A percentile compares a stretch with the other conserved stretches of the same genome.
These are phyloP conservation scores for Eucalyptus pauciflora DNA, from an alignment of 345 rosid genomes.

Conservation along the genomic window DNA sequence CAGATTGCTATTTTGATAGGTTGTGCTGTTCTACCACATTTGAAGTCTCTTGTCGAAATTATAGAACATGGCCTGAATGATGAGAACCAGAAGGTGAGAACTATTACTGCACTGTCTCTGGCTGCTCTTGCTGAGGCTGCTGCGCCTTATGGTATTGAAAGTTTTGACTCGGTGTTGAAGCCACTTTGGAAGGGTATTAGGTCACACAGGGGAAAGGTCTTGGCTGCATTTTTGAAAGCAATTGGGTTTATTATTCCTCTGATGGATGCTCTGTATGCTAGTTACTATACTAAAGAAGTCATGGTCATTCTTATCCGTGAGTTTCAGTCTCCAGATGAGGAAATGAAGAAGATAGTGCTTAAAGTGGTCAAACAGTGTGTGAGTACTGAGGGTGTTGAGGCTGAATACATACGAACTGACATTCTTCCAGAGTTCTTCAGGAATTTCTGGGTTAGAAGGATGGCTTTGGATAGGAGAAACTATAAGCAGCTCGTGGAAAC, in stretches of 20 bases:
- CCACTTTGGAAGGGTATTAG: conserved; percentile 99
- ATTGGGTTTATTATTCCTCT: conserved; percentile 97
- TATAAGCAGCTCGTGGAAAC: conserved; percentile 93
- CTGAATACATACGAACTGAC: conserved; percentile 82
- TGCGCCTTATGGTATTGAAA: conserved; percentile 98
- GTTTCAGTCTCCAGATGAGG: conserved; percentile 98
- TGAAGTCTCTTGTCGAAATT: conserved; percentile 87
- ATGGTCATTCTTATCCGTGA: conserved; percentile 93
- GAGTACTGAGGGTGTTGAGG: conserved; percentile 93
- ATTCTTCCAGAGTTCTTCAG: conserved; percentile 89
- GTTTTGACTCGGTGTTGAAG: conserved; percentile 93
- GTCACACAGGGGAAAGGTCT: conserved; percentile 95
- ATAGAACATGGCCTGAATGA: conserved; percentile 93
- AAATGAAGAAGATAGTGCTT: conserved; percentile 96
- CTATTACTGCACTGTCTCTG: conserved; percentile 94
- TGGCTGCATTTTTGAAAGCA: conserved; percentile 99
- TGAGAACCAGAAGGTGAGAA: conserved; percentile 97
- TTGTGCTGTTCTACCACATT: conserved; percentile 96
- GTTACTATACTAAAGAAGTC: conserved; percentile 95
- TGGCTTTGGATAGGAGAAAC: conserved; percentile 96
- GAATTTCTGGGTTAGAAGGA: conserved; percentile 93
- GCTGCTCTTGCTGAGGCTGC: conserved; percentile 99
- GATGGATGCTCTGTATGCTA: conserved; percentile 94
- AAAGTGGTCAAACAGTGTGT: conserved; percentile 99
- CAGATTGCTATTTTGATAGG: conserved; percentile 97